Conservation (phyloP, 2,329 filamentous ascomycete species). For the Trichoderma aggressivum region DNA sequence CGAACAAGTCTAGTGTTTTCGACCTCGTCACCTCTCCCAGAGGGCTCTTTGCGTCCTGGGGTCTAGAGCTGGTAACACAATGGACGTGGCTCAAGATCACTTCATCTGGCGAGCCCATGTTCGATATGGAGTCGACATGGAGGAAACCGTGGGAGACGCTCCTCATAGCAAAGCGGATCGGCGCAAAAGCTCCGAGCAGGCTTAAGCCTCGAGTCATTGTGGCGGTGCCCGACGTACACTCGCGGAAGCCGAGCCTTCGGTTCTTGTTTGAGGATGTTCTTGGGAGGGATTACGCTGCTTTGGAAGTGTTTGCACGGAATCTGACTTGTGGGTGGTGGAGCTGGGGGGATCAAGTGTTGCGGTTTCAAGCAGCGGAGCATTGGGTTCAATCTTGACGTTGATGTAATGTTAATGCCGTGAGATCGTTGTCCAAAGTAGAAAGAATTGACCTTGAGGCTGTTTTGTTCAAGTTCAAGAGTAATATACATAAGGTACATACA, state of each 20-base stretch:
- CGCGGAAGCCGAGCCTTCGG: conserved; percentile 71
- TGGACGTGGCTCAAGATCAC: conserved; percentile 82
- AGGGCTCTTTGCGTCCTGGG: conserved; percentile 65
- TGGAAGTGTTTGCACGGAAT: conserved; percentile 77
- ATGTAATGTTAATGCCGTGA: not conserved
- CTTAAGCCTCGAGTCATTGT: conserved; percentile 55
- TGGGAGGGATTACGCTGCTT: conserved; percentile 46
- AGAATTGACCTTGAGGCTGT: not conserved
- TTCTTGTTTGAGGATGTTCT: conserved; percentile 56
- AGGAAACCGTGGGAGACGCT: conserved; percentile 75
- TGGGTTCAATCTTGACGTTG: conserved; percentile 37
- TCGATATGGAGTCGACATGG: conserved; percentile 57
- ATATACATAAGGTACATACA: conserved; percentile 13
- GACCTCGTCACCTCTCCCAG: conserved; percentile 49
- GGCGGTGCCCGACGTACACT: conserved; percentile 72
- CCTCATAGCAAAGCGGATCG: conserved; percentile 54
- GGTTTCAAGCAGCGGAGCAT: conserved; percentile 59
- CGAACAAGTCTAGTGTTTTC: conserved; percentile 62
- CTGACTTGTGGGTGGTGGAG: conserved; percentile 73
- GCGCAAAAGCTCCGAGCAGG: conserved; percentile 24
- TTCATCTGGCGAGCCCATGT: conserved; percentile 59
- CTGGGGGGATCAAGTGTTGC: conserved; percentile 72
- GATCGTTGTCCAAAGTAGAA: not conserved
- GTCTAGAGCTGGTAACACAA: conserved; percentile 61
- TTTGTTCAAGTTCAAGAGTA: conserved; percentile 24